Evolutionary conservation across 805 yeast genomes (phyloP), one percentile per base, ranked within the genome.

Genomic region (Lipomyces sp.): DNA sequence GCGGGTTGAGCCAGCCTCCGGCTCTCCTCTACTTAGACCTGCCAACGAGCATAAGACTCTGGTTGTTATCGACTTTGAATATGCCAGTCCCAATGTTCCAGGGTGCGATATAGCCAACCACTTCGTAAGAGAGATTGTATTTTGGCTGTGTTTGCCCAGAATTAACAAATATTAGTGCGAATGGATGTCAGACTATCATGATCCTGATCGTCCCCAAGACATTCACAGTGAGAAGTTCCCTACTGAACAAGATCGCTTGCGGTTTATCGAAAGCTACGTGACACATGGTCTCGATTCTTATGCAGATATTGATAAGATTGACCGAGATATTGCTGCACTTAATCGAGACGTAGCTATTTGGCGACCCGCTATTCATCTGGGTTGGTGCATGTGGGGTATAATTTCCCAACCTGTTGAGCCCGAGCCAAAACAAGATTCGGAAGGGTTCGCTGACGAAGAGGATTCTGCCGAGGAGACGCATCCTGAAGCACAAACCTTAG

Each of bases 61-160:
- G 65, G 97, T 90, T 10, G 99, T 95, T 10, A 95, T 95, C 74
- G 99, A 95, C 77, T 95, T 95, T 77, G 99, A 95, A 79, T 95
- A 94, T 77, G 87, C 97, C 0, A 98, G 97, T 0, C 87, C 96
- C 10, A 95, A 93, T 74, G 82, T 87, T 56, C 92, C 97, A 1
- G 97, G 96, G 1, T 91, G 83, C 75, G 99, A 95, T 76, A 85
- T 95, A 64, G 93, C 93, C 13, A 93, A 95, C 77, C 99, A 95
- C 79, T 90, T 95, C 72, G 71, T 67, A 61, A 7, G 65, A 7
- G 65, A 10, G 2, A 7, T 58, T 34, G 8, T 15, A n/a, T n/a
- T 39, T 24, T 13, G 6, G 13, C 10, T 39, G 4, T 11, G 33
- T 10, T 18, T 5, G 32, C 37, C 7, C 24, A 24, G 24, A 24